Percentiles rank a stretch among this genome's conserved stretches.
Evolutionary conservation across 2,329 filamentous ascomycete genomes (phyloP).

Genomic region (Diaporthe velutina): DNA sequence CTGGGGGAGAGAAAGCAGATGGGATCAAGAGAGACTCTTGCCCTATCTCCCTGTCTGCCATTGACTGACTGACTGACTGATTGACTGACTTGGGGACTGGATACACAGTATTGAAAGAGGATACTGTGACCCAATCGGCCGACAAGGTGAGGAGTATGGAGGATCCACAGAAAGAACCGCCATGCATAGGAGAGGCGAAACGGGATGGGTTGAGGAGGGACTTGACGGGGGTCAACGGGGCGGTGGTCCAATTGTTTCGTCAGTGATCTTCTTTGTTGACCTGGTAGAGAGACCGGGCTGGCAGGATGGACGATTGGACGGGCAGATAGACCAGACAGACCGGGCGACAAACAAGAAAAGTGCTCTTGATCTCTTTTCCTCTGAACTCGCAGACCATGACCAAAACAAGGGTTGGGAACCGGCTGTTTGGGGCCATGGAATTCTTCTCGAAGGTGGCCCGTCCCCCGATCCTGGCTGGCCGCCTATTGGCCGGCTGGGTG

Average conservation of each 20-base stretch:
- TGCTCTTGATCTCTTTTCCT: neutral
- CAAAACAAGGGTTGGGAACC: neutral
- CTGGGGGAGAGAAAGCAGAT: neutral
- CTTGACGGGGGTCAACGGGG: conserved; percentile 4
- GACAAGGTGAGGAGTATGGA: neutral
- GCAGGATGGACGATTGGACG: neutral
- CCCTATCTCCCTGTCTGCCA: too few relatives aligned
- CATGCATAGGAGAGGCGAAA: neutral
- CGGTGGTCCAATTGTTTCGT: conserved; percentile 21
- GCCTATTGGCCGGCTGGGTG: neutral
- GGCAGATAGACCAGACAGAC: neutral
- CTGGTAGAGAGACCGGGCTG: neutral
- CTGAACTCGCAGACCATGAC: neutral
- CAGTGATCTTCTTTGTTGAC: conserved; percentile 25
- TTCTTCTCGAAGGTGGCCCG: conserved; percentile 31
- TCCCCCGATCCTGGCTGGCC: neutral
- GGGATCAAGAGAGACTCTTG: neutral
- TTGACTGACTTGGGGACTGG: neutral
- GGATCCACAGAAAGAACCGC: neutral
- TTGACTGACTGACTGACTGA: neutral
- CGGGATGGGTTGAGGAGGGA: neutral
- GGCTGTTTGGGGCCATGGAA: conserved; percentile 30
- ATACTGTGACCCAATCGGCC: neutral
- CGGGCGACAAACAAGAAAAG: conserved; percentile 1
- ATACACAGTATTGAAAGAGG: neutral